These are phyloP conservation scores for Urochloa ruziziensis DNA, from an alignment of 176 grass and related monocot species.

Conservation along the genomic window DNA sequence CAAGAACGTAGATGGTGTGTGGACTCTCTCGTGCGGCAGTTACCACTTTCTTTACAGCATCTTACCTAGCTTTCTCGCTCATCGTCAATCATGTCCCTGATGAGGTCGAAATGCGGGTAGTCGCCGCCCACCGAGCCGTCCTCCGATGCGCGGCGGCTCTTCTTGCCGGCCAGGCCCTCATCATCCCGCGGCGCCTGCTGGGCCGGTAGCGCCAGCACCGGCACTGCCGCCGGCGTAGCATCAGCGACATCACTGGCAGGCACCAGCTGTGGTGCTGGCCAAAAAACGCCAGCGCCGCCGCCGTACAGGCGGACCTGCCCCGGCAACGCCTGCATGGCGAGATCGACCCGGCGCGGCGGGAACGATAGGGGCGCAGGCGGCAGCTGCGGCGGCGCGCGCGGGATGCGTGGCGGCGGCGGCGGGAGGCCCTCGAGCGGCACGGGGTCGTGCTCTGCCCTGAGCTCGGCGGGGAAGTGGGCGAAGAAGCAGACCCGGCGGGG, in stretches of 20 bases:
- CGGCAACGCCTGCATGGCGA: not conserved
- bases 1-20: not conserved
- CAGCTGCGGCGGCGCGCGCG: too few species aligned
- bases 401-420: not conserved
- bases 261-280: not conserved
- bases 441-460: not conserved
- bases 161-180: not conserved
- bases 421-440: not conserved
- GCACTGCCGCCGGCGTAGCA: too few species aligned
- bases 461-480: constrained; percentile 33
- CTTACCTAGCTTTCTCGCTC: not conserved
- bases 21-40: not conserved
- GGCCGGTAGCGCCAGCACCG: not conserved
- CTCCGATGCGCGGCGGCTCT: not conserved
- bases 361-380: not conserved
- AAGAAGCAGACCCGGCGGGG: constrained; percentile 54
- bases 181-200: not conserved
- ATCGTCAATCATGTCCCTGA: constrained; percentile 23
- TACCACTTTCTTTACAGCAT: not conserved
- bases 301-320: not conserved
- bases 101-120: constrained; percentile 35
- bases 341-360: not conserved
- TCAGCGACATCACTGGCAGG: too few species aligned
- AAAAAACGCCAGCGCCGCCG: not conserved
- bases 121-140: not conserved